Conservation (phyloP, 108 stramenopile species). For the Cyclotella distinguenda region DNA sequence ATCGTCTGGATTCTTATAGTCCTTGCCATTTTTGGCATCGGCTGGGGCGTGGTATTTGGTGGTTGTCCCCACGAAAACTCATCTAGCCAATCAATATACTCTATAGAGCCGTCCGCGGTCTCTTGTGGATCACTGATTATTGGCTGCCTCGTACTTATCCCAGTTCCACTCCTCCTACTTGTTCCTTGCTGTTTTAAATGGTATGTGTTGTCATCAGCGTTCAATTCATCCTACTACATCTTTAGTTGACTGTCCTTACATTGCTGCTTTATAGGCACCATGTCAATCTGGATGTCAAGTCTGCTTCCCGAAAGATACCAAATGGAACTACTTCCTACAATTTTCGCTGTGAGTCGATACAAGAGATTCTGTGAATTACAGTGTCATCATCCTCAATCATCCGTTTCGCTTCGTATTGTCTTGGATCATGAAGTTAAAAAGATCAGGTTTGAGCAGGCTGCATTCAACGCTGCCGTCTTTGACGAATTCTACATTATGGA, state of each 20-base stretch:
- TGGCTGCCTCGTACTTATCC: neutral
- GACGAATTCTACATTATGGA: slow-evolving; percentile 24
- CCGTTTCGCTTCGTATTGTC: neutral
- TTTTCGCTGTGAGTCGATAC: slow-evolving; percentile 7
- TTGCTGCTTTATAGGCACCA: slow-evolving; percentile 6
- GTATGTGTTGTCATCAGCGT: neutral
- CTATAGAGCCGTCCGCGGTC: too few relatives aligned
- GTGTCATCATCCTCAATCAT: neutral
- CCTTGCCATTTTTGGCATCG: neutral
- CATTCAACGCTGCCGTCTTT: slow-evolving; percentile 17
- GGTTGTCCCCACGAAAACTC: neutral
- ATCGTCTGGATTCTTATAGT: neutral
- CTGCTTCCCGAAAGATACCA: neutral
- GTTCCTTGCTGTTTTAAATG: slow-evolving; percentile 17
- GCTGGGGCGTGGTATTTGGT: neutral
- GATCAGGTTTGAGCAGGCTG: slow-evolving; percentile 22
- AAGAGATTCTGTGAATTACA: neutral
- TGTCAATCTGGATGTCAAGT: slow-evolving; percentile 28
- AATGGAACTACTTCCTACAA: neutral
- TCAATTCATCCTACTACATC: too few relatives aligned
- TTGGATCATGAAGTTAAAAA: slow-evolving; percentile 10
- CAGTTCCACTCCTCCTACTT: slow-evolving; percentile 12
- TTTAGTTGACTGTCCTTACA: too few relatives aligned
- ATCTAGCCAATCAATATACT: too few relatives aligned
- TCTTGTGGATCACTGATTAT: neutral